A percentile compares a stretch with the other conserved stretches of the same genome.
phyloP scores from a whole-genome alignment of 208 protist species.

The Acanthamoeba healyi region DNA sequence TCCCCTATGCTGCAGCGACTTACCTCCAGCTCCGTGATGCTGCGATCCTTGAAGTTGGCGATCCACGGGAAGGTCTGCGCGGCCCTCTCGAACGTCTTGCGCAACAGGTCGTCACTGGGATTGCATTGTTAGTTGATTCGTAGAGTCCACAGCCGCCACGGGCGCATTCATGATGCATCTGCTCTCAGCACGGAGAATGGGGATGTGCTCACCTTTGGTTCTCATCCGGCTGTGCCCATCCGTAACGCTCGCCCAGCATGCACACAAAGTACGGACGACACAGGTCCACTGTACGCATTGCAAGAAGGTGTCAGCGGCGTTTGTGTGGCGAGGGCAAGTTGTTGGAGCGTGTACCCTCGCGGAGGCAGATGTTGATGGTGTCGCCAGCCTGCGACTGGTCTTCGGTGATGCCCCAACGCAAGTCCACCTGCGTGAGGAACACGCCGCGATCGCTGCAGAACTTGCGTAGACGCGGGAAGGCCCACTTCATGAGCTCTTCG shows the following conservation, averaged over 20 bases:
- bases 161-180: too few relatives aligned
- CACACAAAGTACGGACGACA: slow-evolving; percentile 71
- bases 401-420: slow-evolving; percentile 79
- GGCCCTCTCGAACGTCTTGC: slow-evolving; percentile 50
- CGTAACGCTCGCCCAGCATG: slow-evolving; percentile 74
- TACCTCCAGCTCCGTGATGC: slow-evolving; percentile 76
- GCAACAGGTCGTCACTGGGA: slow-evolving; percentile 49
- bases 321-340: too few relatives aligned
- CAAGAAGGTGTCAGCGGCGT: too few relatives aligned
- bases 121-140: too few relatives aligned
- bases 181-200: too few relatives aligned
- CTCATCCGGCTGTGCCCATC: slow-evolving; percentile 53
- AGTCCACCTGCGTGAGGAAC: slow-evolving; percentile 68
- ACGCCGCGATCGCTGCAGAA: slow-evolving; percentile 31
- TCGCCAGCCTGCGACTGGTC: slow-evolving; percentile 58
- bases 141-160: too few relatives aligned
- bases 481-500: slow-evolving; percentile 61
- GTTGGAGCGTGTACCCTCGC: background rate
- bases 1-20: too few relatives aligned
- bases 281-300: slow-evolving; percentile 31
- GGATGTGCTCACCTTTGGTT: too few relatives aligned
- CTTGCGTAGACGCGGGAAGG: slow-evolving; percentile 50
- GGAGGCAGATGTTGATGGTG: slow-evolving; percentile 41
- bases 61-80: slow-evolving; percentile 62
- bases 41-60: slow-evolving; percentile 40